Base-by-base conservation (phyloP, 345 rosid genomes). In the Camelina hispida region DNA sequence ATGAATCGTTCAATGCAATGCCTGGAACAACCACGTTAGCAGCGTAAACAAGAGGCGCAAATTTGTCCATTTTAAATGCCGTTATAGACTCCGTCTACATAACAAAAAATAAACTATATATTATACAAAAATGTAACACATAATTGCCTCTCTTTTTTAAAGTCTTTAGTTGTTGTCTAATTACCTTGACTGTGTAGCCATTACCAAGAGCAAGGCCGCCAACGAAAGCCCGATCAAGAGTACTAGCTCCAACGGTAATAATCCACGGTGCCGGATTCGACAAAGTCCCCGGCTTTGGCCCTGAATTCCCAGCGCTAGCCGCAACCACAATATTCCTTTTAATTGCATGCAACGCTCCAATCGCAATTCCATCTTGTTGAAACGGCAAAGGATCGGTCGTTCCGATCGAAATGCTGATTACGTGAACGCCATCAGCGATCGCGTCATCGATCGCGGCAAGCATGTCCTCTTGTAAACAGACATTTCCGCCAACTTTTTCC, bases 361-460 rank as follows among this genome's bases (percentile, higher is more conserved):
- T 53, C 0, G 92, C 96, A 1, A 94, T 82, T 2, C 46, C 72
- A 9, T 91, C 97, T 3, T 83, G 13, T 1, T 28, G 8, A 14
- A 69, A 87, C 4, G 82, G 54, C 0, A 40, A 0, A 2, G 86
- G 85, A 0, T 6, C 6, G 0, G 1, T 0, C 1, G 77, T 32
- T 4, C 91, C 98, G 1, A 90, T 84, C 9, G 97, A 94, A 35
- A 87, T 57, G 74, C 97, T 91, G n/a, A 91, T 52, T 4, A 94
- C 81, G 43, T 91, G 75, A 44, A 94, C 90, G 0, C 97, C 97
- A 46, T 94, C 97, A 0, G 64, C 87, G 1, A 94, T 85, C 71
- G 97, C 97, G 9, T 89, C 93, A 30, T 94, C 98, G 0, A 94
- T 80, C 11, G 90, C 97, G 0, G 91, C 96, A 15, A 91, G 82